phyloP scores from a whole-genome alignment of 257 asterid genomes.

The Solanum ossicruentum region DNA sequence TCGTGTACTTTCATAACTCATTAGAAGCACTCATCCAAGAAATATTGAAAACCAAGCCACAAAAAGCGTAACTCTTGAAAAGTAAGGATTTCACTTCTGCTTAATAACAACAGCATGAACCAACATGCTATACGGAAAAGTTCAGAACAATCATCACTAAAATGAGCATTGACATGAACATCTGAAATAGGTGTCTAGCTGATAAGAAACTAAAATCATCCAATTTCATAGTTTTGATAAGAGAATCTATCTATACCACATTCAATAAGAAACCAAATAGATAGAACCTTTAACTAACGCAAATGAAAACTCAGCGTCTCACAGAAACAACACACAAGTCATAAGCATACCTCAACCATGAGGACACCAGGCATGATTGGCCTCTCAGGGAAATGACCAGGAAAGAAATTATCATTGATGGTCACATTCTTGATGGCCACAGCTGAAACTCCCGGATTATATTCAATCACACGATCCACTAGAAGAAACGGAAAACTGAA shows the following conservation, averaged over 20 bases:
- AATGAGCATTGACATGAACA: background rate
- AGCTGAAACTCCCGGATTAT: slow-evolving; percentile 73
- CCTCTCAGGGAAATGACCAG: slow-evolving; percentile 93
- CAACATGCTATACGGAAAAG: background rate
- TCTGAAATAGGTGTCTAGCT: background rate
- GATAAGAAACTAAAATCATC: background rate
- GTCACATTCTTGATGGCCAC: slow-evolving; percentile 92
- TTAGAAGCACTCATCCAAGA: background rate
- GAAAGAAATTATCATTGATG: slow-evolving; percentile 80
- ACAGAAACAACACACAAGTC: background rate
- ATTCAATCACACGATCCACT: slow-evolving; percentile 87
- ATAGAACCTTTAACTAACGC: background rate
- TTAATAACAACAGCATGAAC: background rate
- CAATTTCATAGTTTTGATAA: background rate
- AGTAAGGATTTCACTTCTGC: background rate
- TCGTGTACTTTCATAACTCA: background rate
- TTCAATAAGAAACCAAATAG: background rate
- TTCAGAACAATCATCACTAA: background rate
- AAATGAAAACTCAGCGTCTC: background rate
- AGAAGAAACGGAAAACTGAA: slow-evolving; percentile 73
- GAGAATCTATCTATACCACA: background rate
- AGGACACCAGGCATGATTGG: slow-evolving; percentile 97
- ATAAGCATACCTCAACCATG: slow-evolving; percentile 67
- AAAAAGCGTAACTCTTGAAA: background rate
- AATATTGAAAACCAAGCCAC: background rate